Evolutionary conservation across 306 rosid genomes (phyloP).

Genomic region (Corylus americana): DNA sequence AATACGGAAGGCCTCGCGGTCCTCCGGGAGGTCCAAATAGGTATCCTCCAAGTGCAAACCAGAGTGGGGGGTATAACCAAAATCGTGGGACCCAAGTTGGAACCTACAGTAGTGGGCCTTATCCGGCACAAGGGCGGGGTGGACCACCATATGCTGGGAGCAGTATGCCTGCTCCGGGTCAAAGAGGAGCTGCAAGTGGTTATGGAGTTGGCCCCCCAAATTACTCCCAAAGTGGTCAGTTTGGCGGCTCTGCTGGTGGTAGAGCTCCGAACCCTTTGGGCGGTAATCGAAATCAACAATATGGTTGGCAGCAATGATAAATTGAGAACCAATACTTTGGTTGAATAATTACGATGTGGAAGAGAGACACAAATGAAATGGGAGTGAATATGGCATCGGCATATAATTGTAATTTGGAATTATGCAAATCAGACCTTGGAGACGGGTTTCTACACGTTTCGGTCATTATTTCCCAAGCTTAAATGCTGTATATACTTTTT

Average conservation of each 20-base stretch:
- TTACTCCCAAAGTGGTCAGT: conserved; percentile 52
- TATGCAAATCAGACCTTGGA: neutral
- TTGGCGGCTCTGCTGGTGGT: conserved; percentile 53
- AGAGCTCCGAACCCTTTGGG: conserved; percentile 49
- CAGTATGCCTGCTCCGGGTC: conserved; percentile 58
- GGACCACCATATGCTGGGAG: conserved; percentile 63
- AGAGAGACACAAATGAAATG: neutral
- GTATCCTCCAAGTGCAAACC: conserved; percentile 54
- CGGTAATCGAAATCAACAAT: conserved; percentile 55
- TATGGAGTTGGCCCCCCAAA: conserved; percentile 59
- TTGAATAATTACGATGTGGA: neutral
- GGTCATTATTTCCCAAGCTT: neutral
- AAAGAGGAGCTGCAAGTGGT: conserved; percentile 54
- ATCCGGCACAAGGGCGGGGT: conserved; percentile 70
- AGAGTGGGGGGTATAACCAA: conserved; percentile 44
- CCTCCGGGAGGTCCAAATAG: conserved; percentile 54
- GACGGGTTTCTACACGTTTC: neutral
- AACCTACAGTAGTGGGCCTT: conserved; percentile 50
- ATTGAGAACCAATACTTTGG: neutral
- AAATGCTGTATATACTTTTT: neutral
- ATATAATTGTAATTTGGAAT: neutral
- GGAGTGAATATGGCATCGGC: neutral
- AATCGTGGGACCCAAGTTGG: conserved; percentile 53
- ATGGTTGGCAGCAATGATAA: conserved; percentile 50
- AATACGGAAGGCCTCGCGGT: conserved; percentile 52